Evolutionary conservation across 306 rosid species (phyloP).

Genomic region (Quercus dentata): DNA sequence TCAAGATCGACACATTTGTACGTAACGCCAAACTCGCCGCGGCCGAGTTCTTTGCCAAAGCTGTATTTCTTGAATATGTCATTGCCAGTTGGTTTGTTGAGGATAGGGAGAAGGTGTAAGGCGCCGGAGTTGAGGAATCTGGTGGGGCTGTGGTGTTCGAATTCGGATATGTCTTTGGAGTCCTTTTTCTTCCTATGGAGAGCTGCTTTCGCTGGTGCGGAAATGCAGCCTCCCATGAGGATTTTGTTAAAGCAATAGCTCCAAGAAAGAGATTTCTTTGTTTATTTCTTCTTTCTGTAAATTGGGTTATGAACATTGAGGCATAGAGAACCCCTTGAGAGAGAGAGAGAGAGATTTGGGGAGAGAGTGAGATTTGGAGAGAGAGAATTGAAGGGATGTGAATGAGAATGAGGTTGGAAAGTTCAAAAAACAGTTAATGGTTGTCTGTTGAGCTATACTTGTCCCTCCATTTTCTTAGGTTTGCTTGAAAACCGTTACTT

Average conservation of each 20-base stretch:
- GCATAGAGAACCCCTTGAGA: background rate
- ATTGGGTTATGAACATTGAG: background rate
- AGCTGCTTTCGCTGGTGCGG: constrained; percentile 38
- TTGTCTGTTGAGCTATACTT: constrained; percentile 11
- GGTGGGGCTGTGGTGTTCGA: background rate
- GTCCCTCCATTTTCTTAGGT: constrained; percentile 71
- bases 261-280: background rate
- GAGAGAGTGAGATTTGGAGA: constrained; percentile 34
- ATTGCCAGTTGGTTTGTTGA: constrained; percentile 41
- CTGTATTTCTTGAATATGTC: constrained; percentile 46
- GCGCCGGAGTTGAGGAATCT: constrained; percentile 12
- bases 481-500: constrained; percentile 17
- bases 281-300: background rate
- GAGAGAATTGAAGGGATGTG: constrained; percentile 5
- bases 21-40: constrained; percentile 90
- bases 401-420: background rate
- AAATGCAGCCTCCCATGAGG: constrained; percentile 91
- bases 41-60: constrained; percentile 69
- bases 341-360: background rate
- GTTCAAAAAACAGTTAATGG: constrained; percentile 9
- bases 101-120: constrained; percentile 22
- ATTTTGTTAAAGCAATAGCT: background rate
- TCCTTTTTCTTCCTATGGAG: constrained; percentile 21
- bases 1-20: constrained; percentile 35
- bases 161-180: background rate